Base-by-base conservation (phyloP, 1,284 basidiomycete genomes). In the Peniophora sp. region DNA sequence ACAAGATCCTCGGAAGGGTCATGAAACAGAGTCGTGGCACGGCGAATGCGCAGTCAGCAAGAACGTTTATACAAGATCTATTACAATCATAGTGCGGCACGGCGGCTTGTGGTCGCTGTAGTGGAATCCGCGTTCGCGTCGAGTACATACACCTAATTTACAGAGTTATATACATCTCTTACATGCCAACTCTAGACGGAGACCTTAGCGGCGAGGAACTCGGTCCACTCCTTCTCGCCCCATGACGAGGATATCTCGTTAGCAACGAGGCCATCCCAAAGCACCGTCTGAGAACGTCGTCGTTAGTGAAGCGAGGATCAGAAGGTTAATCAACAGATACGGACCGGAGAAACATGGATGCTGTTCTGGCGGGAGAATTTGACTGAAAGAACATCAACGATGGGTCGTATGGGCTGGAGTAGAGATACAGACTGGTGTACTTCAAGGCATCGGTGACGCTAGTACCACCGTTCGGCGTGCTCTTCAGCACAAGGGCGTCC, bases 291-390 rank as follows among this genome's bases (percentile, higher is more conserved):
- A 32, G 12, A 6, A 12, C 27, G 27, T 32, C 27, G 12, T 32
- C 12, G 12, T 32, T 32, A 32, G 27, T n/a, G n/a, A n/a, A n/a
- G 27, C 27, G 27, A 32, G 5, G 27, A 5, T 32, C 27, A 32
- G 27, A 12, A 32, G 12, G 5, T 32, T 32, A 12, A 32, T 6
- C 27, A 32, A 32, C n/a, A 32, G 12, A 32, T 32, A 32, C 27
- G 27, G 5, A 32, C 27, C 27, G 94, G 93, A 27, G 92, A 95
- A 48, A 96, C 91, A 60, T 97, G 94, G 49, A 97, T 83, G 3
- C 89, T 77, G 58, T 97, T 97, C 73, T 97, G 94, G 55, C 94
- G 77, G 5, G 90, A 83, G 63, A 89, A 85, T 69, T 96, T 96
- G 71, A 93, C 84, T 87, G 56, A 17, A 50, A 49, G 22, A 10